Evolutionary conservation across 192 early-diverging fungal species (phyloP).

Genomic region (Haplosporangium gracile): DNA sequence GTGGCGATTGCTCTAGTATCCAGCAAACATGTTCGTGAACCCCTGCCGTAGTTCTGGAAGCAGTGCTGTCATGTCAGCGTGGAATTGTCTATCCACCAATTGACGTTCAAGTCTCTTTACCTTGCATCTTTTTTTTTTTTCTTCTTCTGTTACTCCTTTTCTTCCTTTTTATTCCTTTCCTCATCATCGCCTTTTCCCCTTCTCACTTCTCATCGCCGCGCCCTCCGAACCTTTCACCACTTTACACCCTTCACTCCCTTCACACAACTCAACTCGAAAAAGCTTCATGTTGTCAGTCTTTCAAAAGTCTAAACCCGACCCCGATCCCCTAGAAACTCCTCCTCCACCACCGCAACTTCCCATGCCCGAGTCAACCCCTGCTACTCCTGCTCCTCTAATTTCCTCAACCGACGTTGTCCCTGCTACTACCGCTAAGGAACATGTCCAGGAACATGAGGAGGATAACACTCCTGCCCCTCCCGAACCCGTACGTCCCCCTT

Average conservation of each 20-base stretch:
- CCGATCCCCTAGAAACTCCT: not conserved
- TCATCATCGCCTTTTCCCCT: constrained; percentile 8
- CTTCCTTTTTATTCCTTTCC: not conserved
- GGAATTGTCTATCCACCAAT: not conserved
- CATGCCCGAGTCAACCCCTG: not conserved
- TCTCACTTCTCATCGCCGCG: constrained; percentile 1
- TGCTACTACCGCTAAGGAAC: not conserved
- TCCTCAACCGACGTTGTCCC: not conserved
- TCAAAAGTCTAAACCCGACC: constrained; percentile 14
- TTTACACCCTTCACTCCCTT: not conserved
- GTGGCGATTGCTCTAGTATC: too few relatives aligned
- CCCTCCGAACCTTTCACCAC: not conserved
- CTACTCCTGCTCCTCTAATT: not conserved
- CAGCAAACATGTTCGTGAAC: too few relatives aligned
- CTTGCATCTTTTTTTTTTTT: not conserved
- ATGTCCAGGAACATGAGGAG: constrained; percentile 11
- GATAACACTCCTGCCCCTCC: constrained; percentile 12
- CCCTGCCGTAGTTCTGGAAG: too few relatives aligned
- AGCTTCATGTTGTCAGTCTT: constrained; percentile 35
- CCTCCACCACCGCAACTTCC: not conserved
- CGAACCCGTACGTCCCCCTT: constrained; percentile 22
- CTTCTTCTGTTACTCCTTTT: not conserved
- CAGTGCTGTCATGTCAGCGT: too few relatives aligned
- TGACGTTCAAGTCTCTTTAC: not conserved
- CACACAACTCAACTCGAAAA: not conserved